Percentiles rank a stretch among this genome's conserved stretches.
Conservation (phyloP, 2,329 filamentous ascomycete species). For the Cladosporium sp. region DNA sequence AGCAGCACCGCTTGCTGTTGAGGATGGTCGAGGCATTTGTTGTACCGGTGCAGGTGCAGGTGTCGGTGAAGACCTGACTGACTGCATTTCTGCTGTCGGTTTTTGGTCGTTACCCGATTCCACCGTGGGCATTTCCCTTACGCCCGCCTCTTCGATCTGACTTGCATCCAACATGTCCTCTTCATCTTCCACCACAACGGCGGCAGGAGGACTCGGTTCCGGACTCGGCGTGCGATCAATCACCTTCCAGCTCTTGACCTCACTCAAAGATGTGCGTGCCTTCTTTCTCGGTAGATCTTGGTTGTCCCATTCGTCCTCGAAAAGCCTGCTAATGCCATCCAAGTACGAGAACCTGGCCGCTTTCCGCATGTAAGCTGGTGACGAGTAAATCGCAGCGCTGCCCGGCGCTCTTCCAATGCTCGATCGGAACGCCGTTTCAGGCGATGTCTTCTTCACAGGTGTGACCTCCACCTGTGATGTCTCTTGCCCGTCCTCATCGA, state of each 20-base stretch:
- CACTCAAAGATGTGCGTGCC: conserved; percentile 68
- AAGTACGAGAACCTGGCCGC: conserved; percentile 36
- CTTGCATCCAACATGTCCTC: conserved; percentile 13
- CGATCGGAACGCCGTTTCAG: conserved; percentile 18
- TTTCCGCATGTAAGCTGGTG: conserved; percentile 78
- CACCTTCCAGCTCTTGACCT: conserved; percentile 73
- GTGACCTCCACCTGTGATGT: conserved; percentile 16
- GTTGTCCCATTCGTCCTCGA: conserved; percentile 63
- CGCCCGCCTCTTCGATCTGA: not conserved
- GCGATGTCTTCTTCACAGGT: conserved; percentile 22
- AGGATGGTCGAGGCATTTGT: not conserved
- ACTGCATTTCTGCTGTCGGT: not conserved
- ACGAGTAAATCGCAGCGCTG: conserved; percentile 62
- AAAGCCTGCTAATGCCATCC: conserved; percentile 69
- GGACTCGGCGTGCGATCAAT: conserved; percentile 71
- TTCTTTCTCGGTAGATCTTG: conserved; percentile 66
- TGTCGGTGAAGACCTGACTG: not conserved
- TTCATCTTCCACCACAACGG: conserved; percentile 15
- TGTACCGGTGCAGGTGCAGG: not conserved
- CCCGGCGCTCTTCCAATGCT: conserved; percentile 28
- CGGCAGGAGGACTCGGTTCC: conserved; percentile 49
- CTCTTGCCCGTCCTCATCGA: conserved; percentile 2
- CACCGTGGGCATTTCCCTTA: not conserved
- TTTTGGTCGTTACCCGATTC: not conserved
- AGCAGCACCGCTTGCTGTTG: not conserved